Percentiles rank a stretch among this genome's conserved stretches.
Evolutionary conservation across 2,329 filamentous ascomycete genomes (phyloP).

Genomic region (Neopestalotiopsis clavispora): DNA sequence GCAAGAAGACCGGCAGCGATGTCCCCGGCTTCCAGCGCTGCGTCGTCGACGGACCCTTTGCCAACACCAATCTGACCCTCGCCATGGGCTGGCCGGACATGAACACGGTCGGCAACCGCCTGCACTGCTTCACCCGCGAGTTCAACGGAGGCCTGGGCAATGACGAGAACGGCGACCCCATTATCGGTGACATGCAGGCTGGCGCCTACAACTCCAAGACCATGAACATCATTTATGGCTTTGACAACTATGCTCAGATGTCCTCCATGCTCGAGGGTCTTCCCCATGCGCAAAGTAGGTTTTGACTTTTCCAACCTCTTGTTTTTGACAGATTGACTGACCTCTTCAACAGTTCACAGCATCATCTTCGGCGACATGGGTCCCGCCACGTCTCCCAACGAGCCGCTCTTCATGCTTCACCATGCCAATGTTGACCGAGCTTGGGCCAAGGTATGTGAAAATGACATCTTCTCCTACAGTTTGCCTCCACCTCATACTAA

Average conservation of each 20-base stretch:
- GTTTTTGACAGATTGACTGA: neutral
- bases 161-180: slow-evolving; percentile 10
- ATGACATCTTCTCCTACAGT: slow-evolving; percentile 8
- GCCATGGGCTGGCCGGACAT: slow-evolving; percentile 30
- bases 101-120: slow-evolving; percentile 20
- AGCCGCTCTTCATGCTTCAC: slow-evolving; percentile 34
- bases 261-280: slow-evolving; percentile 6
- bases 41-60: slow-evolving; percentile 40
- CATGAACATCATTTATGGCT: slow-evolving; percentile 23
- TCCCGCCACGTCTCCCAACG: slow-evolving; percentile 19
- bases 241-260: slow-evolving; percentile 27
- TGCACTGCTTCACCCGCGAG: slow-evolving; percentile 27
- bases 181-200: slow-evolving; percentile 35
- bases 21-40: slow-evolving; percentile 36
- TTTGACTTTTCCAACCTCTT: neutral
- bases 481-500: neutral
- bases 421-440: slow-evolving; percentile 31
- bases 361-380: slow-evolving; percentile 21
- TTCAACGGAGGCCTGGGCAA: slow-evolving; percentile 21
- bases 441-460: slow-evolving; percentile 26
- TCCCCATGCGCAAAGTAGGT: slow-evolving; percentile 7
- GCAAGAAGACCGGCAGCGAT: slow-evolving; percentile 27
- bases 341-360: slow-evolving; percentile 8
- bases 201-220: slow-evolving; percentile 30
- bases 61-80: slow-evolving; percentile 34